Percentiles rank a stretch among this genome's conserved stretches.
These are phyloP conservation scores for Monilinia vaccinii-corymbosi DNA, from an alignment of 2,329 filamentous ascomycete genomes.

Conservation along the genomic window DNA sequence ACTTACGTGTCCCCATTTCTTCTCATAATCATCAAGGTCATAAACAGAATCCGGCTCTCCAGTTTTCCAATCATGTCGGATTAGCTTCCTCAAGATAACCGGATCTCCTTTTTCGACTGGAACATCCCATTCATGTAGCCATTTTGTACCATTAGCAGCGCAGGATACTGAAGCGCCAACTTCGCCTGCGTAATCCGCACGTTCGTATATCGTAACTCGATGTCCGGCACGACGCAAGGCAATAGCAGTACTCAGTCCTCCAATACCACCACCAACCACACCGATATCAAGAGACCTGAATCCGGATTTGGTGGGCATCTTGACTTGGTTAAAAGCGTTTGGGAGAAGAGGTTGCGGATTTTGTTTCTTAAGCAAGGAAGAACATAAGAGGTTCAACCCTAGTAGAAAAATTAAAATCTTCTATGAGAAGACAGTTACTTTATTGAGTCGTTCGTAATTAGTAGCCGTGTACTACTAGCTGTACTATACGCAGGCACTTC, in stretches of 20 bases:
- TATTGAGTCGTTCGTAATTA: background rate
- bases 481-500: background rate
- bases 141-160: slow-evolving; percentile 59
- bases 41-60: slow-evolving; percentile 44
- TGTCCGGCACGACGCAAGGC: slow-evolving; percentile 44
- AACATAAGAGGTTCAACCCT: background rate
- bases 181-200: slow-evolving; percentile 54
- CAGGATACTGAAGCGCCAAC: slow-evolving; percentile 58
- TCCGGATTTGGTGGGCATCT: background rate
- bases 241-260: slow-evolving; percentile 41
- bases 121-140: slow-evolving; percentile 59
- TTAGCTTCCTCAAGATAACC: slow-evolving; percentile 54
- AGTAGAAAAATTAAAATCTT: background rate
- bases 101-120: slow-evolving; percentile 55
- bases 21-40: slow-evolving; percentile 50
- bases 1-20: slow-evolving; percentile 48
- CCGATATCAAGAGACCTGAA: slow-evolving; percentile 9
- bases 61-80: slow-evolving; percentile 61
- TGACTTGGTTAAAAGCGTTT: background rate
- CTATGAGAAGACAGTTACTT: background rate
- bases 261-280: slow-evolving; percentile 23
- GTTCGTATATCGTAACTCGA: slow-evolving; percentile 53
- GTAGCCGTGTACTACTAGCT: background rate
- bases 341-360: too few relatives aligned
- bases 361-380: background rate